Base-by-base conservation (phyloP, 352 stramenopile species). In the Pythium insidiosum region DNA sequence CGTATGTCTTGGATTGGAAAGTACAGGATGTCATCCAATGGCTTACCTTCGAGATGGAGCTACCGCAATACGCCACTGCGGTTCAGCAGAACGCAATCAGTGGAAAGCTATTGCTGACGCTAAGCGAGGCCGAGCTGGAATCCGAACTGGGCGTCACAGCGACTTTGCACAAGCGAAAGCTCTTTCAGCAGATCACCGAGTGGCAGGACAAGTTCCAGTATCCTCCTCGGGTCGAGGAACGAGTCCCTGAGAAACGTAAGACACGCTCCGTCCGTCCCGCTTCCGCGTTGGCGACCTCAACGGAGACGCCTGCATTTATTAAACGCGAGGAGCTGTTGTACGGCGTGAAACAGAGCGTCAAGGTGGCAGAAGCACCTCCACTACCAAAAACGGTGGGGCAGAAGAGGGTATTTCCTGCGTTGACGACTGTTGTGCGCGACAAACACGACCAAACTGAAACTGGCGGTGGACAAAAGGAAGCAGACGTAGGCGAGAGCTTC, bases 11-110 rank as follows among this genome's bases (percentile, higher is more conserved):
- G 1, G 56, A 71, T 34, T 80, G 68, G 68, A 80, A 76, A 54
- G 65, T 80, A 5, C 58, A 63, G 25, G 68, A 80, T 29, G 68
- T 80, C 2, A 22, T 63, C 22, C 45, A 62, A 34, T 80, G 68
- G 68, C 63, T 80, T 20, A 47, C 56, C 3, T 31, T 59, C 6
- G 62, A 74, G 19, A 70, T 80, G 53, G 62, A 80, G 39, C 52
- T 80, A n/a, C 33, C 38, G 0, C 65, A 73, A 26, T 80, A 80
- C 46, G 49, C 50, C 1, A 33, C 51, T 0, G 58, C 53, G 4
- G 58, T 80, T 21, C 33, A 61, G 6, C 35, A 55, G 19, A 73
- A 73, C 23, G 63, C 68, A 0, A 57, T 80, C 6, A 74, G 70
- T 31, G 65, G 68, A 0, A 68, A 66, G 20, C 34, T 80, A 2